Evolutionary conservation across 371 early-diverging fungal genomes (phyloP), one percentile per base, ranked within the genome.

Genomic region (Lichtheimia corymbifera): DNA sequence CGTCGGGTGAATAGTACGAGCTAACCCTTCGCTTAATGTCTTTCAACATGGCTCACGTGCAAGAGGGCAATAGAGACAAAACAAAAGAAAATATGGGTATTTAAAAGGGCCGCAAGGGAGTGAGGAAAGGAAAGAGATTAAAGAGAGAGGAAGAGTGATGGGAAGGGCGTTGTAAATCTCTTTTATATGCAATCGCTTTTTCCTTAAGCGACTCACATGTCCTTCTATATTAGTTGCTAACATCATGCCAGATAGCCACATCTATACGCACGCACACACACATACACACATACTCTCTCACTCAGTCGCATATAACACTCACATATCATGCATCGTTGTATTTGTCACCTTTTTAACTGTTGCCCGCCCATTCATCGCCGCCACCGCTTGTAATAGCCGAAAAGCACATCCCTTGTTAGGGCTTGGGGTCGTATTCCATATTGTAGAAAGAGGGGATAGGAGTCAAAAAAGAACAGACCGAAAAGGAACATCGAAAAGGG

Each of bases 21-120:
- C 59, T 65, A n/a, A 65, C 57, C 11, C 66, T 41, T 43, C 45
- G 55, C 18, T 61, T 60, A 52, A 65, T 57, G 55, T 65, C 66
- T 30, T 60, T 65, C 45, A 65, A 53, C 66, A 65, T 65, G 14
- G 55, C 40, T 45, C 28, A 42, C 18, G 9, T 35, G 24, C 22
- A 22, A 53, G 45, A 59, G 40, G 27, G 50, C 5, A 55, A 44
- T 43, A 45, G n/a, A 42, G 18, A 50, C 25, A 42, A 62, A 43
- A 56, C 45, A 62, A 47, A 35, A 35, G 35, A 11, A 35, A 35
- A 35, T 28, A 28, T 28, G 11, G 35, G 35, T 35, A 28, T 35
- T 35, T 6, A 9, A 9, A 9, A 35, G 35, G 35, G 5, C 35
- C 9, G 35, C 11, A 35, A 35, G 55, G 35, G 54, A 40, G 28